Evolutionary conservation across 208 protist species (phyloP), one percentile per base, ranked within the genome.

Genomic region (Trypanosoma conorhini): DNA sequence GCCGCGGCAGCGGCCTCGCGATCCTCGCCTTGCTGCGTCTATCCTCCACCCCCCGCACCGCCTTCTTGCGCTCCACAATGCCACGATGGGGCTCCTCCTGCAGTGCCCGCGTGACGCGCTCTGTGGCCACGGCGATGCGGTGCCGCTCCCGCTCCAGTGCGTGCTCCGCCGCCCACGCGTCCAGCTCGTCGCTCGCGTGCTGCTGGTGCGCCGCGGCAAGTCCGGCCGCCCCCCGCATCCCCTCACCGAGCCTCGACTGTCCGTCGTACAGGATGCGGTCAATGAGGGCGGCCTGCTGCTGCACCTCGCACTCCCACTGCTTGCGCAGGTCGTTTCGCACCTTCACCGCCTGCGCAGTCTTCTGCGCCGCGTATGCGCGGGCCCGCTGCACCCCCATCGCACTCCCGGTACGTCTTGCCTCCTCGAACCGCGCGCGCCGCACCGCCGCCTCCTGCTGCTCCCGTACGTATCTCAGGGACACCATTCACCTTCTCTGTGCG

Each of bases 81-180:
- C 55, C 66, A 2, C 48, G 15, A 12, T 35, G 35, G 4, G 52
- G 73, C 21, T 62, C 60, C 15, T 67, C 28, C 10, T 62, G 48
- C 17, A 76, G 50, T n/a, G 75, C 70, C 15, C n/a, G 55, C 28
- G 85, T 76, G 22, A 77, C 61, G 1, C 57, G 24, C 52, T 66
- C 70, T 46, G 66, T 72, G 24, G 70, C 88, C n/a, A 70, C 31
- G 24, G 85, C 88, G 19, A 94, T 66, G 0, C 79, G 79, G 63
- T 80, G 77, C 0, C 88, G 74, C 12, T 82, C 83, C 8, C 51
- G 55, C 56, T 86, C 84, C 24, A 94, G 55, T 10, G 69, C 26
- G 38, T 75, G 75, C 60, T 94, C 86, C 9, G 82, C 81, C 19
- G 38, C 62, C 88, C 88, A 94, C 46, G 88, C 88, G 56, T 48